Conservation (phyloP, 2,329 filamentous ascomycete genomes). For the Hymenoscyphus infarciens region DNA sequence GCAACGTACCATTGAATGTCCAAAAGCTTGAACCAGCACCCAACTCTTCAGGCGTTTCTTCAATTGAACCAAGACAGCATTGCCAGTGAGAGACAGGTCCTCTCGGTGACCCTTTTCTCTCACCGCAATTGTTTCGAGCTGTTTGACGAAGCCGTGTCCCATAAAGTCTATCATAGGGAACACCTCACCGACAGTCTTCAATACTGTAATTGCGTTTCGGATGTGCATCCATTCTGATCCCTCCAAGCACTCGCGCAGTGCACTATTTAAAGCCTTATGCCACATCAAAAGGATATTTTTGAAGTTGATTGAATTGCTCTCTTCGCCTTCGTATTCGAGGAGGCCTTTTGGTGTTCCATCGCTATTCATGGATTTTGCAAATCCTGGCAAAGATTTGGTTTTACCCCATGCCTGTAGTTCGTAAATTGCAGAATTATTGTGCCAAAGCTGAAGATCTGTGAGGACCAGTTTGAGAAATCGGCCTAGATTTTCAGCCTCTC, state of each 20-base stretch:
- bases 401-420: constrained; percentile 76
- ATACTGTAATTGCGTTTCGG: constrained; percentile 85
- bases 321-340: constrained; percentile 77
- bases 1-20: constrained; percentile 56
- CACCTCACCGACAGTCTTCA: constrained; percentile 74
- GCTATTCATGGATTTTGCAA: constrained; percentile 68
- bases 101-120: constrained; percentile 62
- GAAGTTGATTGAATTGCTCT: constrained; percentile 56
- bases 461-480: constrained; percentile 83
- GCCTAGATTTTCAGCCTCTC: constrained; percentile 90
- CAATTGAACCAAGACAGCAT: constrained; percentile 67
- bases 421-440: constrained; percentile 70
- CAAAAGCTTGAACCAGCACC: constrained; percentile 73
- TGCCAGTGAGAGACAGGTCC: constrained; percentile 72
- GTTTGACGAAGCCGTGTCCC: constrained; percentile 62
- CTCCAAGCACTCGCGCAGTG: constrained; percentile 76
- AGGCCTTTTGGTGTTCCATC: constrained; percentile 68
- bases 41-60: constrained; percentile 64
- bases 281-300: constrained; percentile 82
- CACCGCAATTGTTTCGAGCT: constrained; percentile 63
- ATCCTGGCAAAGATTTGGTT: constrained; percentile 68
- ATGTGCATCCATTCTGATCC: constrained; percentile 96
- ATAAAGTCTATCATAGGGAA: constrained; percentile 92
- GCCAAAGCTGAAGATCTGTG: constrained; percentile 79
- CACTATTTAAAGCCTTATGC: constrained; percentile 78